Base-by-base conservation (phyloP, 139 green algal species). In the Chlamydomonas incerta region DNA sequence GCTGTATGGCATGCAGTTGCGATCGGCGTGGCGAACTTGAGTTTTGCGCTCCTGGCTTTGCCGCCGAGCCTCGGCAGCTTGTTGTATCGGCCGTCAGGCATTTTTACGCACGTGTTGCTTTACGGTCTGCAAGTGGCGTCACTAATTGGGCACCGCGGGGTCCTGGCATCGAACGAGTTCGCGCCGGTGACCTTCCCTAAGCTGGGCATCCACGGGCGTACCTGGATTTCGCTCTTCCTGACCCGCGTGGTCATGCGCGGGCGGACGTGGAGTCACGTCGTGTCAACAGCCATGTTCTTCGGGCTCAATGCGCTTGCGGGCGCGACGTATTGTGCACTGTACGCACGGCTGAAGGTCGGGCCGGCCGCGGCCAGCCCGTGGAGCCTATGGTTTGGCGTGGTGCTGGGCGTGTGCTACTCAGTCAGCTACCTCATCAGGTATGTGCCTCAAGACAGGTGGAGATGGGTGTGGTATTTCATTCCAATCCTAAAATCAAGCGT, bases 381-480 rank as follows among this genome's bases (percentile, higher is more conserved):
- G 66, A 87, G 72, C 74, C 62, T 77, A 2, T 57, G 72, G 55
- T 87, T 81, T 67, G 87, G 87, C 31, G 18, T 75, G 20, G 35
- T 80, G 28, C 57, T 85, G 37, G 81, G 57, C 34, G 41, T 60
- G 20, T 60, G 74, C 28, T 90, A 90, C 74, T 81, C 81, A 0
- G 57, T 70, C 6, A 85, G 81, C 52, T 80, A 90, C 46, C 58
- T 90, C 0, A 17, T 67, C 28, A 73, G 80, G 86, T 90, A 29
- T 2, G 72, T 52, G 11, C 72, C 35, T n/a, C n/a, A n/a, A n/a
- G n/a, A n/a, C n/a, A n/a, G n/a, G n/a, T n/a, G n/a, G n/a, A n/a
- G n/a, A n/a, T n/a, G n/a, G n/a, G n/a, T n/a, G n/a, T n/a, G n/a
- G n/a, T n/a, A n/a, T n/a, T n/a, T n/a, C n/a, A n/a, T n/a, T n/a